Evolutionary conservation across 2,329 filamentous ascomycete genomes (phyloP), one percentile per base, ranked within the genome.

Genomic region (Paracorniculantispora psalliotae): DNA sequence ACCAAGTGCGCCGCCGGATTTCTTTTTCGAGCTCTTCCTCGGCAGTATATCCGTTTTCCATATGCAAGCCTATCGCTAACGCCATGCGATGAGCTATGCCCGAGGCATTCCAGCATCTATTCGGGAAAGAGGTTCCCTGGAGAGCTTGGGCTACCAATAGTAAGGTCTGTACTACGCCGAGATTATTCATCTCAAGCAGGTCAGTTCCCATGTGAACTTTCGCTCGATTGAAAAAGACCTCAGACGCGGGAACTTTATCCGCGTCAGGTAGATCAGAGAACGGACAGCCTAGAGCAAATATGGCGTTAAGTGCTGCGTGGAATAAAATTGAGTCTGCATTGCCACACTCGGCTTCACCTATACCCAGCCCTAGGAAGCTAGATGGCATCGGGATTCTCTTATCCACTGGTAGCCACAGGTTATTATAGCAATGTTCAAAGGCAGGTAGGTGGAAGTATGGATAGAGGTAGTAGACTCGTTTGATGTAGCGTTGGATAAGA

Each of bases 231-330:
- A 73, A 75, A 50, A 76, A 76, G 1, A 66, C 52, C 9, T 60
- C 41, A 1, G 61, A 61, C 12, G 62, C 71, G 47, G 53, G 67
- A 64, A 39, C 8, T n/a, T 60, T 63, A 4, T 63, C 63, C 2
- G 59, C 52, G 0, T 61, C 58, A 1, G 69, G 63, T 9, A 73
- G 66, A 53, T 73, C 69, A 1, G 73, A 69, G 57, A 75, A 77
- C 43, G 74, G 69, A 26, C 71, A 73, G 0, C 71, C 75, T 2
- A 79, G 66, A 0, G 75, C 73, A 35, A 80, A 77, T 1, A 79
- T 72, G 12, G 67, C 63, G 59, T 79, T 79, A 33, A 79, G 65
- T 1, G 75, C 72, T 35, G 67, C 73, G 57, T 76, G 71, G 49
- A 79, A 78, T 7, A 75, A 69, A 12, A 73, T 71, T 0, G 71